These are phyloP conservation scores for Schwanniomyces polymorphus DNA, from an alignment of 805 yeast species.

Conservation along the genomic window DNA sequence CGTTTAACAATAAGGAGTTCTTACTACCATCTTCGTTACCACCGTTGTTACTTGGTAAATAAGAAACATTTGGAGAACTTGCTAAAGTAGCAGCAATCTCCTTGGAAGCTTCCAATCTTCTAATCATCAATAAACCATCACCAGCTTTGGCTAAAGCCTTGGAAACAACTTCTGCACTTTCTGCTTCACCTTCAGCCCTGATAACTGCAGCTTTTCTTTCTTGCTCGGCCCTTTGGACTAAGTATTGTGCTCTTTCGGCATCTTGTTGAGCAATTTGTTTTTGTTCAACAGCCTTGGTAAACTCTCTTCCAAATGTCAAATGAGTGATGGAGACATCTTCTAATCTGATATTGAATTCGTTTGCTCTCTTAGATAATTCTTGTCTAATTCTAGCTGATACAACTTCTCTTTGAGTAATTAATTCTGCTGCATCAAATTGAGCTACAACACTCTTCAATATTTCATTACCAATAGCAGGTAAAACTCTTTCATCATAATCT, in stretches of 20 bases:
- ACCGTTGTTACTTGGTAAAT: slow-evolving; percentile 64
- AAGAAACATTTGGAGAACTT: slow-evolving; percentile 79
- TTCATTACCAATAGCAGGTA: slow-evolving; percentile 92
- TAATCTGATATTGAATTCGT: slow-evolving; percentile 83
- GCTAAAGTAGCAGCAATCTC: slow-evolving; percentile 92
- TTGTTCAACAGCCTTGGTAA: slow-evolving; percentile 97
- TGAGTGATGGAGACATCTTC: slow-evolving; percentile 98
- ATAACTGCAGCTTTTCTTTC: slow-evolving; percentile 93
- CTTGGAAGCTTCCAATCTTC: slow-evolving; percentile 95
- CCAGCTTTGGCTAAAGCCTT: slow-evolving; percentile 92
- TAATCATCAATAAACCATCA: slow-evolving; percentile 88
- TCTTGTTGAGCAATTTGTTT: slow-evolving; percentile 99
- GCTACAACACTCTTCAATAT: slow-evolving; percentile 88
- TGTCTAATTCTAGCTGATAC: slow-evolving; percentile 86
- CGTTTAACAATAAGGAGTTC: slow-evolving; percentile 63
- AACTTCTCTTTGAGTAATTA: slow-evolving; percentile 94
- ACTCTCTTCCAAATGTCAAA: slow-evolving; percentile 94
- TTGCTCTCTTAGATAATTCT: slow-evolving; percentile 80
- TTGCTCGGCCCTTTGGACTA: slow-evolving; percentile 96
- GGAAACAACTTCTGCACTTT: slow-evolving; percentile 93
- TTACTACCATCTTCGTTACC: slow-evolving; percentile 33
- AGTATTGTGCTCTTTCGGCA: slow-evolving; percentile 92
- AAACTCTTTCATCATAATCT: slow-evolving; percentile 92
- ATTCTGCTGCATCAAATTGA: slow-evolving; percentile 93
- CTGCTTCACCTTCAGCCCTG: slow-evolving; percentile 99